These are phyloP conservation scores for Exophiala sp. DNA, from an alignment of 2,329 filamentous ascomycete genomes.

Conservation along the genomic window DNA sequence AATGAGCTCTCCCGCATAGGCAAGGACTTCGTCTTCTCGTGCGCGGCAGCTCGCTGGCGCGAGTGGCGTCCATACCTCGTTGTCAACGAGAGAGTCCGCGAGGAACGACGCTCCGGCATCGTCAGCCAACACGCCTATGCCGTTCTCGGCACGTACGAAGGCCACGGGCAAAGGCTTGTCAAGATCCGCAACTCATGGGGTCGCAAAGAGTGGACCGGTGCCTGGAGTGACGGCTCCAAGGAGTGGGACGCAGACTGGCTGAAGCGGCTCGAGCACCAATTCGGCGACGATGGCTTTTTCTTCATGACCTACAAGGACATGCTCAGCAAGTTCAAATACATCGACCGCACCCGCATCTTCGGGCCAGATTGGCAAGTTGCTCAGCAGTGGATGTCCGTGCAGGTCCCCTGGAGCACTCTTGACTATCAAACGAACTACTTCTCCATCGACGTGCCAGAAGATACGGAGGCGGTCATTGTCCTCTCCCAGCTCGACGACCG, in stretches of 20 bases:
- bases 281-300: conserved; percentile 70
- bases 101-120: conserved; percentile 43
- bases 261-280: conserved; percentile 66
- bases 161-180: conserved; percentile 62
- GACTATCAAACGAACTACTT: conserved; percentile 62
- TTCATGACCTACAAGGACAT: conserved; percentile 61
- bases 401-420: conserved; percentile 57
- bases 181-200: conserved; percentile 71
- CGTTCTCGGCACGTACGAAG: conserved; percentile 58
- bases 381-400: conserved; percentile 60
- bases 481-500: conserved; percentile 59
- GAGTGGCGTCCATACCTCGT: conserved; percentile 25
- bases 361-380: conserved; percentile 59
- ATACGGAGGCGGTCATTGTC: conserved; percentile 56
- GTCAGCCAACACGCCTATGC: conserved; percentile 54
- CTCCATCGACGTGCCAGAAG: conserved; percentile 51
- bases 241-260: conserved; percentile 83
- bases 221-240: conserved; percentile 79
- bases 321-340: conserved; percentile 56
- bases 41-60: conserved; percentile 42
- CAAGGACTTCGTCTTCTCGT: conserved; percentile 62
- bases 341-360: conserved; percentile 60
- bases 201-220: conserved; percentile 73
- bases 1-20: conserved; percentile 79
- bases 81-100: conserved; percentile 28